Evolutionary conservation across 2,329 filamentous ascomycete genomes (phyloP).

Genomic region (Claviceps quebecensis): DNA sequence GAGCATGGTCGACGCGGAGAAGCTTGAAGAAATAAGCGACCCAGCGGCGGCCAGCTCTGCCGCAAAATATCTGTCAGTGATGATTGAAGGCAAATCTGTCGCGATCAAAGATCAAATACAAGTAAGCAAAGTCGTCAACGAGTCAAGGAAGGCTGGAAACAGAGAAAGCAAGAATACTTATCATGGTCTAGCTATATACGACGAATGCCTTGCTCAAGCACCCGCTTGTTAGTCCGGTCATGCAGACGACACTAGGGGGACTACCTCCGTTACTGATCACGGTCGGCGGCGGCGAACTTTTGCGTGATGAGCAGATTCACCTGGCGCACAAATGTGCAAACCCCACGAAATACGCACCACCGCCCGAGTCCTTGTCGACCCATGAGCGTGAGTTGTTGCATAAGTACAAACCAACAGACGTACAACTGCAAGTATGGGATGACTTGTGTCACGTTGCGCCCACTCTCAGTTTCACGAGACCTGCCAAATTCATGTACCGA

Average conservation of each 20-base stretch:
- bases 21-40: constrained; percentile 11
- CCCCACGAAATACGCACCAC: constrained; percentile 60
- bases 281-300: constrained; percentile 73
- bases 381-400: constrained; percentile 44
- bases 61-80: constrained; percentile 41
- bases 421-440: constrained; percentile 93
- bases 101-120: constrained; percentile 87
- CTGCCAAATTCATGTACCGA: constrained; percentile 91
- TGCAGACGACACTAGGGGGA: constrained; percentile 81
- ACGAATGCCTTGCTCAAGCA: constrained; percentile 77
- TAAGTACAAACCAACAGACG: constrained; percentile 70
- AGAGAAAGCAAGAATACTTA: neutral
- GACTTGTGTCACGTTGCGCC: constrained; percentile 85
- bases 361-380: constrained; percentile 47
- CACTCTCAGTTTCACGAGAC: constrained; percentile 89
- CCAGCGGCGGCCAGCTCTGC: constrained; percentile 14
- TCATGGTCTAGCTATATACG: constrained; percentile 44
- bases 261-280: constrained; percentile 78
- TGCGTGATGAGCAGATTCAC: constrained; percentile 91
- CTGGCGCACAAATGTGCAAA: constrained; percentile 88
- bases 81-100: constrained; percentile 55
- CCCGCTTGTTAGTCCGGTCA: constrained; percentile 75
- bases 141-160: neutral
- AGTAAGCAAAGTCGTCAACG: constrained; percentile 25
- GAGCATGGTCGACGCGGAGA: constrained; percentile 11